Conservation (phyloP, 2,329 filamentous ascomycete genomes). For the Blastomyces silverae region DNA sequence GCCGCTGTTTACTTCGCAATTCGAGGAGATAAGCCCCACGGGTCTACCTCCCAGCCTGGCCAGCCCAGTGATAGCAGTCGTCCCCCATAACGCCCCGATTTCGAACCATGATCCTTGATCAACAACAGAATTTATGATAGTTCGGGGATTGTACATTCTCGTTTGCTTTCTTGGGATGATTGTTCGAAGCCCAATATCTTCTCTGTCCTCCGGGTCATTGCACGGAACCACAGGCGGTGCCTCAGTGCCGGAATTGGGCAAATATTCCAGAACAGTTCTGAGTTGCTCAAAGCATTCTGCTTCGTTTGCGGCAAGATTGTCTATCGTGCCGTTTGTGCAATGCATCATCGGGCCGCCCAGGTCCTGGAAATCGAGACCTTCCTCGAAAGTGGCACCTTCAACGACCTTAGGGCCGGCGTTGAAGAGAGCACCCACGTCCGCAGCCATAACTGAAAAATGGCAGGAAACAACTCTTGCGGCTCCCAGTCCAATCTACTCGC, state of each 20-base stretch:
- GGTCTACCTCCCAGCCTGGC: conserved; percentile 52
- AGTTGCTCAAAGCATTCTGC: conserved; percentile 57
- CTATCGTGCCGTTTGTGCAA: conserved; percentile 60
- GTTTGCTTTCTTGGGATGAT: conserved; percentile 54
- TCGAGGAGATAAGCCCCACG: conserved; percentile 54
- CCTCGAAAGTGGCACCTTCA: conserved; percentile 57
- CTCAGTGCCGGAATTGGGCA: conserved; percentile 53
- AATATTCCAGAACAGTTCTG: conserved; percentile 50
- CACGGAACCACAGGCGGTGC: conserved; percentile 46
- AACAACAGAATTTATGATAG: conserved; percentile 52
- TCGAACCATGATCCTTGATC: conserved; percentile 56
- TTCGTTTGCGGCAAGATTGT: conserved; percentile 56
- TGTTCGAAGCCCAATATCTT: conserved; percentile 46
- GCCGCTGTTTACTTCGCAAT: conserved; percentile 56
- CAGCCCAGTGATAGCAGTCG: conserved; percentile 55
- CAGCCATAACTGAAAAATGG: conserved; percentile 61
- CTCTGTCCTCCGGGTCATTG: conserved; percentile 47
- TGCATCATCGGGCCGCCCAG: conserved; percentile 56
- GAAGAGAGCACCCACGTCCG: conserved; percentile 55
- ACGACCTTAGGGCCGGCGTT: conserved; percentile 60
- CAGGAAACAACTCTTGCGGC: conserved; percentile 56
- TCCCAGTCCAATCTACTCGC: conserved; percentile 50
- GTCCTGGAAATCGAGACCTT: conserved; percentile 53
- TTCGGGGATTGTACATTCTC: conserved; percentile 55
- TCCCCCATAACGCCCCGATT: conserved; percentile 58